Evolutionary conservation across 495 filamentous ascomycete species (phyloP).

Genomic region (Penicillium roqueforti): DNA sequence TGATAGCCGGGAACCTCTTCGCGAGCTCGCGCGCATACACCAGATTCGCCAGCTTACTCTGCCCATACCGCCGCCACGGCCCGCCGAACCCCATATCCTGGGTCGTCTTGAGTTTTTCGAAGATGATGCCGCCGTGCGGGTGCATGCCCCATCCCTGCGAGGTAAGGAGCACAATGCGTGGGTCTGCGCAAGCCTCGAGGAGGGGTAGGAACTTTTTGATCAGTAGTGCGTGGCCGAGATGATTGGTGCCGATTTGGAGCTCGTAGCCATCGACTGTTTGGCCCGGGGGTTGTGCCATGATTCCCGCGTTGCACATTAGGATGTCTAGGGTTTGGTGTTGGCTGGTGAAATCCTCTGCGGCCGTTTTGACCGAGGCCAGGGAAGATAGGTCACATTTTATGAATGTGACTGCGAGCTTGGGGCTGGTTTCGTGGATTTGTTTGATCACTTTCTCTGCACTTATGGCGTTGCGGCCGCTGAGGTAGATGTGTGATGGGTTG

Average conservation of each 20-base stretch:
- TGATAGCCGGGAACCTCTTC: slow-evolving; percentile 42
- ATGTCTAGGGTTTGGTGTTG: slow-evolving; percentile 44
- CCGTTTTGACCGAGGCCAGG: slow-evolving; percentile 37
- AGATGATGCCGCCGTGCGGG: slow-evolving; percentile 49
- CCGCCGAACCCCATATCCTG: slow-evolving; percentile 18
- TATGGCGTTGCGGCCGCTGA: slow-evolving; percentile 49
- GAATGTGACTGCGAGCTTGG: slow-evolving; percentile 31
- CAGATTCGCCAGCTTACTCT: slow-evolving; percentile 67
- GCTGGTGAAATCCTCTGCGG: slow-evolving; percentile 31
- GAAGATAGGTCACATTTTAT: slow-evolving; percentile 46
- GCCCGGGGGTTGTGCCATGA: slow-evolving; percentile 51
- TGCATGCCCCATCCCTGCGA: slow-evolving; percentile 34
- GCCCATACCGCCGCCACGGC: slow-evolving; percentile 51
- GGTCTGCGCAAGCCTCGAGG: slow-evolving; percentile 23
- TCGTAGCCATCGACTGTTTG: slow-evolving; percentile 61
- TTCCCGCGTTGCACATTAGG: slow-evolving; percentile 65
- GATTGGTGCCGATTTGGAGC: slow-evolving; percentile 64
- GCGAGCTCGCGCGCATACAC: slow-evolving; percentile 56
- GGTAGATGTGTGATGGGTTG: slow-evolving; percentile 51
- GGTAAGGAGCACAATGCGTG: slow-evolving; percentile 39
- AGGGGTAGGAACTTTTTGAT: slow-evolving; percentile 55
- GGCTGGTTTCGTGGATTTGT: slow-evolving; percentile 34
- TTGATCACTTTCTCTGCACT: slow-evolving; percentile 38
- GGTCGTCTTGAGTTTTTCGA: slow-evolving; percentile 10
- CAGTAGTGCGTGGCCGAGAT: slow-evolving; percentile 62